Base-by-base conservation (phyloP, 1,139 yeast species). In the Suhomyces anneliseae region DNA sequence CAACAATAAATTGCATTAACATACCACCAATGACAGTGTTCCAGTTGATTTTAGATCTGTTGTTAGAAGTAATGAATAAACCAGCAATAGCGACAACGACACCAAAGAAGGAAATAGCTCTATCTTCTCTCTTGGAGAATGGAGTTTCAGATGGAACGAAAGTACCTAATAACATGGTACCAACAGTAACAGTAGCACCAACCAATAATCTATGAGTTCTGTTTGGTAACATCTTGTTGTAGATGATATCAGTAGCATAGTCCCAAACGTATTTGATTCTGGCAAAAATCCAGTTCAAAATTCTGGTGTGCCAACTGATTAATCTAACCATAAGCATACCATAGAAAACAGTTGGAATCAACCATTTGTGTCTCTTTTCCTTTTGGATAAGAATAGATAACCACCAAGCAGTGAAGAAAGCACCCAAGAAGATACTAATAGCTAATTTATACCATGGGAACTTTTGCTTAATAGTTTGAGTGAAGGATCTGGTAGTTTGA, bases 371-470 rank as follows among this genome's bases (percentile, higher is more conserved):
- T 54, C 87, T 70, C 44, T 76, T 79, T 54, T 72, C 72, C 6
- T 74, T 61, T 60, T 82, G 87, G 47, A 74, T 77, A 29, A 83
- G 48, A 45, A 83, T 79, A 11, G 85, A 76, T 35, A 82, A 60
- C 87, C 87, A 83, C 87, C 87, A 83, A 4, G 83, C 75, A 6
- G 87, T 82, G 70, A 82, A 82, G 54, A 83, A 78, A 38, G 68
- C 61, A 1, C 75, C 79, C 34, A 65, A 49, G 36, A 76, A 58
- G 10, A 72, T 46, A 47, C 70, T 70, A 32, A 66, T 46, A 2
- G 62, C 62, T 9, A 67, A 42, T 41, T 50, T 62, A 34, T 36
- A 55, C 49, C 47, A 53, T 7, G 59, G 58, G 39, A 43, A 51
- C 19, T 37, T 43, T 14, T 39, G 8, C 44, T 50, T 55, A 33